Percentiles rank a stretch among this genome's conserved stretches.
phyloP scores from a whole-genome alignment of 164 flowering plant species.

The Kingdonia uniflora region DNA sequence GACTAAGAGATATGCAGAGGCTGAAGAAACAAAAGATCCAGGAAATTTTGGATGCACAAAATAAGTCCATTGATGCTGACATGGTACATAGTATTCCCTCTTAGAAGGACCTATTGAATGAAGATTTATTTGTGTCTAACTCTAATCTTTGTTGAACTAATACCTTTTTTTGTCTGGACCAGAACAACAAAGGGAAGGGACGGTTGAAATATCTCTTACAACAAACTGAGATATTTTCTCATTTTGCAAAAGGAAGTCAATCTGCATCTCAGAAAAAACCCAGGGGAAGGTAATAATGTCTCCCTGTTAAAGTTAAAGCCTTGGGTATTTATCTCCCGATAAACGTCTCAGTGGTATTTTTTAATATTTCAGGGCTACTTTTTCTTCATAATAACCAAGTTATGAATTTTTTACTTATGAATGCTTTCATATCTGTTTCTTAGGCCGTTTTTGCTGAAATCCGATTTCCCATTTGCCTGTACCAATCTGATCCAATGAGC shows the following conservation, averaged over 20 bases:
- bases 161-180: background rate
- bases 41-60: slow-evolving; percentile 73
- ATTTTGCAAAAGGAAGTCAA: slow-evolving; percentile 84
- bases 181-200: slow-evolving; percentile 92
- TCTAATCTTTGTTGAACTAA: background rate
- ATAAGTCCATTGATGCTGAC: slow-evolving; percentile 89
- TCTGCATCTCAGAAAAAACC: slow-evolving; percentile 58
- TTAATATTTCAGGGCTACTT: too few relatives aligned
- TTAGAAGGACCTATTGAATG: background rate
- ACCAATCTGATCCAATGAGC: too few relatives aligned
- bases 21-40: slow-evolving; percentile 83
- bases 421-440: too few relatives aligned
- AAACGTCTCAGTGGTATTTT: too few relatives aligned
- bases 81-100: slow-evolving; percentile 38
- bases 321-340: too few relatives aligned
- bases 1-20: slow-evolving; percentile 74
- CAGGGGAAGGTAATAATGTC: slow-evolving; percentile 79
- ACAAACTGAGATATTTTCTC: slow-evolving; percentile 95
- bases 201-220: slow-evolving; percentile 86
- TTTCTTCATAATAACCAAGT: too few relatives aligned
- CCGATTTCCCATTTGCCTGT: too few relatives aligned
- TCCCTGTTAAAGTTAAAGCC: too few relatives aligned
- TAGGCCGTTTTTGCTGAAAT: too few relatives aligned
- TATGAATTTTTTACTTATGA: too few relatives aligned
- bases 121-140: background rate